These are phyloP conservation scores for Termitomyces sp. DNA, from an alignment of 768 basidiomycete genomes.

Conservation along the genomic window DNA sequence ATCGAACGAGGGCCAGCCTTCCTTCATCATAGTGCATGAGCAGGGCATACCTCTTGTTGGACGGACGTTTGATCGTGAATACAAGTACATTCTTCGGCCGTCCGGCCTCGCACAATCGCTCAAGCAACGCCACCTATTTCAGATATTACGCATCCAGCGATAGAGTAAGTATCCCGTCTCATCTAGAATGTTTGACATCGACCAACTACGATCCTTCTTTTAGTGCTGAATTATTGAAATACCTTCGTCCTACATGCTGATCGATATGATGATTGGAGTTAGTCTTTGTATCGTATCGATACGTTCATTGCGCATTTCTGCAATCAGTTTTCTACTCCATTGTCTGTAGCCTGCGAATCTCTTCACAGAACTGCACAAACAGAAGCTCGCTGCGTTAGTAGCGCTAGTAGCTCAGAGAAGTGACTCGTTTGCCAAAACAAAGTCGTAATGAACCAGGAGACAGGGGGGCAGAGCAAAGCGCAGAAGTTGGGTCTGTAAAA, in stretches of 20 bases:
- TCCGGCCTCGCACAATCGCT: neutral
- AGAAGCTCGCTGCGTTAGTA: too few species aligned
- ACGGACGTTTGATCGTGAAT: slow-evolving; percentile 32
- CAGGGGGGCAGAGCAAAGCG: too few species aligned
- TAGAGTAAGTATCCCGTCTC: neutral
- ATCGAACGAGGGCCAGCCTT: slow-evolving; percentile 17
- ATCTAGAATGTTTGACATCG: neutral
- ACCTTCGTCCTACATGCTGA: neutral
- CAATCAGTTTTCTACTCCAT: neutral
- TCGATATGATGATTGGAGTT: neutral
- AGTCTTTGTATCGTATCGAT: neutral
- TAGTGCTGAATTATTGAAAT: neutral
- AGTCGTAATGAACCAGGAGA: too few species aligned
- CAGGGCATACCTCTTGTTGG: slow-evolving; percentile 40
- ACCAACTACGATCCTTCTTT: neutral
- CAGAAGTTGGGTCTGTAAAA: too few species aligned
- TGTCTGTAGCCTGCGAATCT: neutral
- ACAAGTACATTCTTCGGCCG: slow-evolving; percentile 14
- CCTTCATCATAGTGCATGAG: slow-evolving; percentile 29
- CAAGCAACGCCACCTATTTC: neutral
- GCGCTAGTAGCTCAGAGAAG: too few species aligned
- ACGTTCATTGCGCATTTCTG: too few species aligned
- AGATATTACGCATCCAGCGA: neutral
- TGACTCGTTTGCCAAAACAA: too few species aligned
- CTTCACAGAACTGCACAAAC: too few species aligned